Percentiles rank a stretch among this genome's conserved stretches.
Conservation (phyloP, 2,329 filamentous ascomycete species). For the Pseudogymnoascus sp. region DNA sequence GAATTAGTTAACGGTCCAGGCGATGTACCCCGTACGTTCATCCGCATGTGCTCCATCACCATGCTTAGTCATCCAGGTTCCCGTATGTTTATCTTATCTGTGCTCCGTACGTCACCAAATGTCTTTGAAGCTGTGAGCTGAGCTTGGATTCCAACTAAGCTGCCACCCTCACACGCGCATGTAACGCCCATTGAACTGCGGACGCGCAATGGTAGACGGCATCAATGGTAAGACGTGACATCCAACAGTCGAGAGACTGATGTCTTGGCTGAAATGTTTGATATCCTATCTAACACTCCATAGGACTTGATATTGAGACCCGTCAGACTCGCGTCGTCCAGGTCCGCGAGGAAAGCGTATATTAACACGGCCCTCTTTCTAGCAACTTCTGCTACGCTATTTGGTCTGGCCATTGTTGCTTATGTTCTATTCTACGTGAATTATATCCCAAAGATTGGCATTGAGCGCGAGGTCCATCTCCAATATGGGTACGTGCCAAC, state of each 20-base stretch:
- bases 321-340: conserved; percentile 48
- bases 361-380: conserved; percentile 40
- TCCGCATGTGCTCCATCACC: background rate
- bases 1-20: background rate
- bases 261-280: background rate
- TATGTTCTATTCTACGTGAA: conserved; percentile 61
- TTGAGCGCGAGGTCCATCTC: conserved; percentile 54
- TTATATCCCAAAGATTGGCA: conserved; percentile 58
- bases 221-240: background rate
- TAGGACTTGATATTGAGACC: conserved; percentile 47
- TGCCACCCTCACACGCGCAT: background rate
- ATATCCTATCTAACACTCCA: conserved; percentile 3
- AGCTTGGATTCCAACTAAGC: background rate
- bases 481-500: conserved; percentile 48
- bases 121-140: conserved; percentile 5
- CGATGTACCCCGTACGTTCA: background rate
- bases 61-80: background rate
- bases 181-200: background rate
- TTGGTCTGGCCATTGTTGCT: conserved; percentile 49
- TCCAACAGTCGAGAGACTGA: background rate
- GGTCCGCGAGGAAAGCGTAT: conserved; percentile 55
- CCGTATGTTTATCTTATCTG: background rate
- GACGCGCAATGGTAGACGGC: background rate
- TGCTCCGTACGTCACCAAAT: background rate
- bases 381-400: conserved; percentile 42